phyloP scores from a whole-genome alignment of 2,329 filamentous ascomycete genomes.

The Calonectria multiphialidica region DNA sequence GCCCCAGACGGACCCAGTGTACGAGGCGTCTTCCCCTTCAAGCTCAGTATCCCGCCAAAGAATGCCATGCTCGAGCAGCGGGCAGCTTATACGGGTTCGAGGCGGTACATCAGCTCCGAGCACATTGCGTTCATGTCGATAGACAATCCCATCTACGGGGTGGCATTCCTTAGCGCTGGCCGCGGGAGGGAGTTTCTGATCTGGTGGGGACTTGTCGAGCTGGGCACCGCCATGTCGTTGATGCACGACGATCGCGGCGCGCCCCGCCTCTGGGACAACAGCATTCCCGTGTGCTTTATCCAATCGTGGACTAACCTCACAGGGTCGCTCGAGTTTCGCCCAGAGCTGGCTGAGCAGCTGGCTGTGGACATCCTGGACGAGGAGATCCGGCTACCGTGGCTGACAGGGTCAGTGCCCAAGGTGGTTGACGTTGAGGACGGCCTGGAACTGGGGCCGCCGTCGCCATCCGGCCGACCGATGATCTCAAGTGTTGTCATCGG shows the following conservation, averaged over 20 bases:
- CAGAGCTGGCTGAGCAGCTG: slow-evolving; percentile 35
- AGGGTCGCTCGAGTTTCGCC: slow-evolving; percentile 33
- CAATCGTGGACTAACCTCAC: slow-evolving; percentile 43
- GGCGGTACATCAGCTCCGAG: slow-evolving; percentile 40
- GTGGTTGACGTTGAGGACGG: slow-evolving; percentile 42
- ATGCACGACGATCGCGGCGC: slow-evolving; percentile 37
- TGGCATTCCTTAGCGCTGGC: slow-evolving; percentile 40
- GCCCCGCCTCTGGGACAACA: slow-evolving; percentile 42
- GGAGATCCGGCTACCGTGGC: slow-evolving; percentile 40
- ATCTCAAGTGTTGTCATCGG: slow-evolving; percentile 39
- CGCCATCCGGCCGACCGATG: slow-evolving; percentile 18
- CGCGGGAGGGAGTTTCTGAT: slow-evolving; percentile 41
- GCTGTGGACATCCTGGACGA: slow-evolving; percentile 43
- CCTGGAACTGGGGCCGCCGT: slow-evolving; percentile 29
- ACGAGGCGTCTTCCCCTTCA: slow-evolving; percentile 43
- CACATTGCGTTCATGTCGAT: slow-evolving; percentile 36
- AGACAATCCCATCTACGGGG: slow-evolving; percentile 43
- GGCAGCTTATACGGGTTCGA: slow-evolving; percentile 42
- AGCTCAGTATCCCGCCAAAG: slow-evolving; percentile 38
- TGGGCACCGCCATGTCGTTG: slow-evolving; percentile 40
- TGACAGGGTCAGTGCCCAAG: slow-evolving; percentile 33
- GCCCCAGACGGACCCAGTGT: slow-evolving; percentile 37
- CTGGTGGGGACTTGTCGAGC: slow-evolving; percentile 44
- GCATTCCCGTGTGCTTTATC: slow-evolving; percentile 42
- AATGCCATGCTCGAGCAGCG: slow-evolving; percentile 38